Conservation (phyloP, 192 early-diverging fungal species). For the Chytriomyces hyalinus region DNA sequence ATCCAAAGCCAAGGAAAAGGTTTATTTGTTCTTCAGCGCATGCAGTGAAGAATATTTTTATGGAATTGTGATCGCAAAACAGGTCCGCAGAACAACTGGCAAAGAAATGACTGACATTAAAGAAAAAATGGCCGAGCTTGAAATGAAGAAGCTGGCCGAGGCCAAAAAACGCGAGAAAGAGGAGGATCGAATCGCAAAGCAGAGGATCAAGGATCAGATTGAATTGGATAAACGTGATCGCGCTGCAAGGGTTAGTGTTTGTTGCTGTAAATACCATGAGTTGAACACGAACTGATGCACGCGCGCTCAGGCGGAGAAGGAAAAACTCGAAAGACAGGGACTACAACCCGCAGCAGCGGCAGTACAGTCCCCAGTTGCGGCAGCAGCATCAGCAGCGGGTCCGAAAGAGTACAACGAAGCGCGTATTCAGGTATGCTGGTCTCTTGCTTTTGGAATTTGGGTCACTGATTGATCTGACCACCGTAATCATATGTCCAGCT, state of each 20-base stretch:
- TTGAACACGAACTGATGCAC: background rate
- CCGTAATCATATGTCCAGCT: slow-evolving; percentile 48
- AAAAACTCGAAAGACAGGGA: slow-evolving; percentile 46
- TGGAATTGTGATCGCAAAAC: slow-evolving; percentile 13
- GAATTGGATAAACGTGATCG: slow-evolving; percentile 80
- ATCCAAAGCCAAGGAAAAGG: slow-evolving; percentile 70
- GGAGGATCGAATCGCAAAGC: slow-evolving; percentile 73
- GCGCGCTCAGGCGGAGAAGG: slow-evolving; percentile 37
- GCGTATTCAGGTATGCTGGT: slow-evolving; percentile 66
- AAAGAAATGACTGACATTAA: slow-evolving; percentile 73
- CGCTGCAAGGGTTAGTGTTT: slow-evolving; percentile 59
- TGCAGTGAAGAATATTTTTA: slow-evolving; percentile 32
- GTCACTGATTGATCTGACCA: slow-evolving; percentile 1
- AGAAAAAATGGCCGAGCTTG: slow-evolving; percentile 70
- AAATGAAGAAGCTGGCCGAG: slow-evolving; percentile 76
- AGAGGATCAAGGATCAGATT: slow-evolving; percentile 77
- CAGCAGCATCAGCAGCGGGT: slow-evolving; percentile 40
- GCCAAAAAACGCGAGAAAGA: slow-evolving; percentile 79
- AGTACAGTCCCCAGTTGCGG: slow-evolving; percentile 40
- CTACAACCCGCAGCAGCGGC: slow-evolving; percentile 24
- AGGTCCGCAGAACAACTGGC: slow-evolving; percentile 66
- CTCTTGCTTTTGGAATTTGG: background rate
- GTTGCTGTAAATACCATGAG: background rate
- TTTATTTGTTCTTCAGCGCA: background rate
- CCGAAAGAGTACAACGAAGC: slow-evolving; percentile 77